Evolutionary conservation across 1,284 basidiomycete species (phyloP), one percentile per base, ranked within the genome.

Genomic region (Ceratobasidium sp.): DNA sequence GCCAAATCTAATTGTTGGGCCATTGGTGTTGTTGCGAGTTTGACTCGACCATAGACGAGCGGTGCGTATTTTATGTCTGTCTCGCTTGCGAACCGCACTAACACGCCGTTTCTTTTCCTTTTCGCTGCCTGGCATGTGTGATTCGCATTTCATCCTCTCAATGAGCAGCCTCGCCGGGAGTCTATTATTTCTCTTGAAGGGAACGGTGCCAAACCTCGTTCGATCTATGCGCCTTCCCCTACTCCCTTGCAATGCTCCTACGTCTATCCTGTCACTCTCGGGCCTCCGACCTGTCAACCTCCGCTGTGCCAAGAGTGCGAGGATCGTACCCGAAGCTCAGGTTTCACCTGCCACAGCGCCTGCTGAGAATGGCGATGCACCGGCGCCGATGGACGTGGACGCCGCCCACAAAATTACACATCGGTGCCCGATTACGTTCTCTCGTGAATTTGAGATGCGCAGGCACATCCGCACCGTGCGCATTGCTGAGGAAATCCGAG

Each of bases 241-340:
- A 74, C 70, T 26, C 70, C 70, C 28, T 23, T 74, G 23, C 70
- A 74, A 52, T 74, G 70, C 33, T 62, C 57, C 46, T 62, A 74
- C 28, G 42, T 74, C 10, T 74, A 74, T 23, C 70, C 70, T 20
- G 23, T 52, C 46, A 59, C 70, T 26, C 70, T 74, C 44, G 70
- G 70, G 10, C 70, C 70, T 50, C 70, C 57, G 70, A 1, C 59
- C 70, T 5, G 28, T 74, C 46, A 44, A 74, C 46, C 70, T 74
- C 20, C 57, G 57, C n/a, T 59, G 57, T 46, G 59, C 42, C 42
- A 74, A 74, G 70, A 59, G 70, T 46, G 70, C 70, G 4, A 74
- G 59, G 59, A 42, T 57, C 44, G 52, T 52, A 46, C 62, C 62
- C 17, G 40, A 65, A 17, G 28, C 26, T n/a, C 44, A 62, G 20